Percentiles rank a stretch among this genome's conserved stretches.
phyloP scores from a whole-genome alignment of 805 yeast species.

The Candida tallmaniae region DNA sequence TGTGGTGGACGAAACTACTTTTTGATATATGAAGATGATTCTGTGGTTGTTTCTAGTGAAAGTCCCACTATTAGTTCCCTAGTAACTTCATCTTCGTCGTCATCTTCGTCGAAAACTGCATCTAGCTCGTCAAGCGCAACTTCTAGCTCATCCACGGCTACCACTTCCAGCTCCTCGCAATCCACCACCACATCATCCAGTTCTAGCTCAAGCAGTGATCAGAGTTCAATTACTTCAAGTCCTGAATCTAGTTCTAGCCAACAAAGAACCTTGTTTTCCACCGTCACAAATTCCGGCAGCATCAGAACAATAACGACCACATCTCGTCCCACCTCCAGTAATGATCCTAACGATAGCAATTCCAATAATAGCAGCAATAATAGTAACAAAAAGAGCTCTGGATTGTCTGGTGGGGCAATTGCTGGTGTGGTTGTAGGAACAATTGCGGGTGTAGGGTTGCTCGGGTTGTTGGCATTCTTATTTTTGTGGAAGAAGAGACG shows the following conservation, averaged over 20 bases:
- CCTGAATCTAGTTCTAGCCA: not conserved
- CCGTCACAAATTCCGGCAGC: constrained; percentile 8
- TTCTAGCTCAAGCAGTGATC: constrained; percentile 6
- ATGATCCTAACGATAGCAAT: constrained; percentile 12
- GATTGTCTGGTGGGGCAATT: constrained; percentile 36
- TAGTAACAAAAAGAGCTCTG: constrained; percentile 2
- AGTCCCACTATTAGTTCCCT: constrained; percentile 8
- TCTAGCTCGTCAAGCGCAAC: constrained; percentile 8
- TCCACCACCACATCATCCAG: constrained; percentile 8
- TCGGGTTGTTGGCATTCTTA: constrained; percentile 35
- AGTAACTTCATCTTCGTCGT: constrained; percentile 8
- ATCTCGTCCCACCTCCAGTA: constrained; percentile 2
- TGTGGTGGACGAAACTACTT: constrained; percentile 38
- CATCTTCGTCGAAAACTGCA: constrained; percentile 12
- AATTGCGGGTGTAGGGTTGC: constrained; percentile 29
- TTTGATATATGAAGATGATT: constrained; percentile 23
- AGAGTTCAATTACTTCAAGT: not conserved
- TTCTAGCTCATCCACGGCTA: constrained; percentile 1
- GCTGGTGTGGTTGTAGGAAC: constrained; percentile 43
- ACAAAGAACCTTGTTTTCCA: constrained; percentile 5
- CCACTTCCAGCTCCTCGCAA: constrained; percentile 12
- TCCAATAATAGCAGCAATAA: constrained; percentile 4
- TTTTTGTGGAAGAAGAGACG: constrained; percentile 39
- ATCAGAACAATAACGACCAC: constrained; percentile 11
- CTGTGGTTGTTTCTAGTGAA: constrained; percentile 15